phyloP scores from a whole-genome alignment of 345 rosid genomes.

The Lenwebbia sp. region DNA sequence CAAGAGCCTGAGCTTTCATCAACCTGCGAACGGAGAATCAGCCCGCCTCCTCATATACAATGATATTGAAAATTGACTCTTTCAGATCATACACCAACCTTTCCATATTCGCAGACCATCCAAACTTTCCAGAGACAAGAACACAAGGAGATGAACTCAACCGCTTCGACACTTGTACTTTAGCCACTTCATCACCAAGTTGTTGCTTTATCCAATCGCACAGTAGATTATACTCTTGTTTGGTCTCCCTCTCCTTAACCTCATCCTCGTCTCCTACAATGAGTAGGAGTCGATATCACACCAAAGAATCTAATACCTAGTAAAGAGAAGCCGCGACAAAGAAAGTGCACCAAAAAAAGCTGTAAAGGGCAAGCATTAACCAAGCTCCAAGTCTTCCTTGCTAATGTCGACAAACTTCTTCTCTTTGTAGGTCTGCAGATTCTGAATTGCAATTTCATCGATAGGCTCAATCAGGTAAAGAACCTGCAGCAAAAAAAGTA shows the following conservation, averaged over 20 bases:
- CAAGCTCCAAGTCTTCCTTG: conserved; percentile 95
- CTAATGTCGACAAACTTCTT: conserved; percentile 98
- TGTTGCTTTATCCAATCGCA: conserved; percentile 99
- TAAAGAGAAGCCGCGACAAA: not conserved
- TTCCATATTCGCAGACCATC: conserved; percentile 99
- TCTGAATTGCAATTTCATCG: conserved; percentile 97
- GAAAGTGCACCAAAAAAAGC: not conserved
- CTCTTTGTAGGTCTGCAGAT: conserved; percentile 90
- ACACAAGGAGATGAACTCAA: conserved; percentile 93
- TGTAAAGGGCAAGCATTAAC: conserved; percentile 22
- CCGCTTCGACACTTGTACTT: conserved; percentile 92
- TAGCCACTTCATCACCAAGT: conserved; percentile 92
- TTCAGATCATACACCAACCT: conserved; percentile 33
- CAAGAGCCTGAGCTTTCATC: conserved; percentile 99
- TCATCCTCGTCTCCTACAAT: conserved; percentile 86
- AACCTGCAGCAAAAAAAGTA: conserved; percentile 33
- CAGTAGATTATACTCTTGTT: conserved; percentile 69
- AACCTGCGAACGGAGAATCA: conserved; percentile 30
- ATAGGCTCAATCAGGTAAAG: conserved; percentile 88
- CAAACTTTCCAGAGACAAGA: conserved; percentile 95
- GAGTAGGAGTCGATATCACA: not conserved
- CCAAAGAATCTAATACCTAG: not conserved
- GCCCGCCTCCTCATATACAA: not conserved
- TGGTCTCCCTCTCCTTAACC: conserved; percentile 72
- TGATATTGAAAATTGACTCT: not conserved